phyloP scores from a whole-genome alignment of 306 rosid genomes.

The Prosopis cineraria region DNA sequence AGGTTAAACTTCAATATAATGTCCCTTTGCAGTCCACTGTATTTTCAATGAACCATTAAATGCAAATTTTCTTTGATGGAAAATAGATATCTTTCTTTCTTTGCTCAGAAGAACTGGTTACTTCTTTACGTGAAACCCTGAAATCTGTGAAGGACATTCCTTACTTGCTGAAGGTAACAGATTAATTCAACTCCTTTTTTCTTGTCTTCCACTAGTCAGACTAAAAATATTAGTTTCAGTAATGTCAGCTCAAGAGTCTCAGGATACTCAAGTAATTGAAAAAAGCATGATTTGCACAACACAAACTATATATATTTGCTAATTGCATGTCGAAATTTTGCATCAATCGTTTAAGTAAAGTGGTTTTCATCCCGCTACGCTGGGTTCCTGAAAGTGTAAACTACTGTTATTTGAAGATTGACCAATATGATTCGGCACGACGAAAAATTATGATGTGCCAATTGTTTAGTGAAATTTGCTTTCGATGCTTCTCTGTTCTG shows the following conservation, averaged over 20 bases:
- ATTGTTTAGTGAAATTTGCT: not conserved
- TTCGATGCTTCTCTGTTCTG: constrained; percentile 31
- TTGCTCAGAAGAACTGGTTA: constrained; percentile 71
- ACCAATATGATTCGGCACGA: constrained; percentile 23
- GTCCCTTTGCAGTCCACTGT: constrained; percentile 21
- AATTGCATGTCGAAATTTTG: not conserved
- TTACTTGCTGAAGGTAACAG: constrained; percentile 76
- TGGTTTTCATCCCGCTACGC: constrained; percentile 12
- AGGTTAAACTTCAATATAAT: constrained; percentile 15
- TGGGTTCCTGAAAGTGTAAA: constrained; percentile 6
- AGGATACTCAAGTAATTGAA: not conserved
- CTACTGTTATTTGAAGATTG: constrained; percentile 28
- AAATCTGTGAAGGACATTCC: constrained; percentile 91
- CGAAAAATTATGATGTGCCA: constrained; percentile 23
- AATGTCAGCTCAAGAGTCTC: not conserved
- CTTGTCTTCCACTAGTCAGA: constrained; percentile 20
- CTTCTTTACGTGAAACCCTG: constrained; percentile 76
- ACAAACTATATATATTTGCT: not conserved
- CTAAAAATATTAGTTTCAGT: constrained; percentile 29
- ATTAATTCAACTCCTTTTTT: constrained; percentile 11
- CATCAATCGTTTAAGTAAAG: constrained; percentile 23
- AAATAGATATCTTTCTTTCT: constrained; percentile 89
- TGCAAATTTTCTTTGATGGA: constrained; percentile 50
- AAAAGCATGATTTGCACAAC: constrained; percentile 5
- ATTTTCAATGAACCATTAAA: constrained; percentile 11